Evolutionary conservation across 768 basidiomycete species (phyloP), one percentile per base, ranked within the genome.

Genomic region (Amanita thiersii): DNA sequence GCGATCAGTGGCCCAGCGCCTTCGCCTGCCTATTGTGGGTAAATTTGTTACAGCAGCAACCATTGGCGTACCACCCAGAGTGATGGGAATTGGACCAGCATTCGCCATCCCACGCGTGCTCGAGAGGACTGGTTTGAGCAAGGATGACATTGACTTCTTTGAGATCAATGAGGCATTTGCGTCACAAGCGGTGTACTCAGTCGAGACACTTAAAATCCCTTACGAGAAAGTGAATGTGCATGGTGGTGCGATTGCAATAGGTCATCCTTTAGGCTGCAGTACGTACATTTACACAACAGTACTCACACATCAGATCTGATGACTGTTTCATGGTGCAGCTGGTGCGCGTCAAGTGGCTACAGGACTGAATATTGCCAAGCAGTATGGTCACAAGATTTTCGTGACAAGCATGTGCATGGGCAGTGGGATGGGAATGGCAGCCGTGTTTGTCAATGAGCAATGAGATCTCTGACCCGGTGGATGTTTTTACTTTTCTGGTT

Each of bases 131-230:
- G 85, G 86, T 11, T 67, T 93, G 36, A 57, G 63, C 31, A 65
- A 69, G 45, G 63, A 74, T 34, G 91, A 93, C 52, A 66, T 94
- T 50, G 90, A 94, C 63, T 87, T 93, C 56, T 94, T 68, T 63
- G 87, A 92, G 64, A 89, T 90, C 61, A 92, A 92, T 57, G 89
- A 91, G 61, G 89, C 90, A 21, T 92, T 91, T 56, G 88, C 90
- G 20, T 78, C 74, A 21, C 84, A 86, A 58, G 88, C 87, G 2
- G 65, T 92, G 32, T 88, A 81, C 63, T 73, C 66, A 34, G 59
- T 91, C 20, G 62, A 86, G 49, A 72, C 76, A 49, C 61, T 94
- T 40, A 76, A 76, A 17, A 75, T 92, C 48, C 73, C 79, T 2
- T 73, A 68, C 46, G 73, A 77, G 52, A 92, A 88, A 61, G 88